A percentile compares a stretch with the other conserved stretches of the same genome.
phyloP scores from a whole-genome alignment of 2,329 filamentous ascomycete genomes.

The Emericellopsis atlantica region DNA sequence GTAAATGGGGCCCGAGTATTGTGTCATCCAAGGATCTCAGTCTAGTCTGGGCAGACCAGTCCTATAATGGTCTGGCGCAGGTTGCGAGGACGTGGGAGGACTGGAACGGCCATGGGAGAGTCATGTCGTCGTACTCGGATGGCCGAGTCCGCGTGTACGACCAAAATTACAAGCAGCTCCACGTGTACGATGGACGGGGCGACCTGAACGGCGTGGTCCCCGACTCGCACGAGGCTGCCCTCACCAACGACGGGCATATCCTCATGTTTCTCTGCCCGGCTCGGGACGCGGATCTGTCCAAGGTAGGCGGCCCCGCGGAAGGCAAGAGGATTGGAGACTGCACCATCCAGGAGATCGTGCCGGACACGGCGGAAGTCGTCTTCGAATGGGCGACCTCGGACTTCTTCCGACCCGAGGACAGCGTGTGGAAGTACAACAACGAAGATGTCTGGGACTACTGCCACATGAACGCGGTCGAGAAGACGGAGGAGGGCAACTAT shows the following conservation, averaged over 20 bases:
- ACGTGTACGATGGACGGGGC: constrained; percentile 18
- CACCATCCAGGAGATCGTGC: constrained; percentile 24
- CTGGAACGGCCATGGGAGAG: constrained; percentile 14
- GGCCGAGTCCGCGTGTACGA: constrained; percentile 14
- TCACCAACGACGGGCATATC: constrained; percentile 25
- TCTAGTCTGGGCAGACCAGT: constrained; percentile 22
- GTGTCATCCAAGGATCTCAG: constrained; percentile 19
- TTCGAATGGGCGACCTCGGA: constrained; percentile 23
- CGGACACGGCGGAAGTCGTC: constrained; percentile 19
- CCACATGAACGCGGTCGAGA: constrained; percentile 23
- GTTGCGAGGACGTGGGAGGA: constrained; percentile 2
- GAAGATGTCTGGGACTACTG: constrained; percentile 20
- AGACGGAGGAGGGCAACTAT: constrained; percentile 20
- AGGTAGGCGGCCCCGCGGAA: constrained; percentile 12
- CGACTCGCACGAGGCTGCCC: constrained; percentile 22
- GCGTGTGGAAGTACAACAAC: constrained; percentile 12
- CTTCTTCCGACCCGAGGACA: constrained; percentile 11
- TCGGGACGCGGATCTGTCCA: constrained; percentile 7
- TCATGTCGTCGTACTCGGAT: constrained; percentile 20
- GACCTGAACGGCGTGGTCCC: constrained; percentile 24
- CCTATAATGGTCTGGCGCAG: constrained; percentile 13
- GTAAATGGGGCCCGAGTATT: constrained; percentile 18
- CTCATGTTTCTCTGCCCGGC: constrained; percentile 12
- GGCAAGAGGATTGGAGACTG: constrained; percentile 19
- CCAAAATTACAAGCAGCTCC: constrained; percentile 20